Base-by-base conservation (phyloP, 306 rosid species). In the Cicer yamashitae region DNA sequence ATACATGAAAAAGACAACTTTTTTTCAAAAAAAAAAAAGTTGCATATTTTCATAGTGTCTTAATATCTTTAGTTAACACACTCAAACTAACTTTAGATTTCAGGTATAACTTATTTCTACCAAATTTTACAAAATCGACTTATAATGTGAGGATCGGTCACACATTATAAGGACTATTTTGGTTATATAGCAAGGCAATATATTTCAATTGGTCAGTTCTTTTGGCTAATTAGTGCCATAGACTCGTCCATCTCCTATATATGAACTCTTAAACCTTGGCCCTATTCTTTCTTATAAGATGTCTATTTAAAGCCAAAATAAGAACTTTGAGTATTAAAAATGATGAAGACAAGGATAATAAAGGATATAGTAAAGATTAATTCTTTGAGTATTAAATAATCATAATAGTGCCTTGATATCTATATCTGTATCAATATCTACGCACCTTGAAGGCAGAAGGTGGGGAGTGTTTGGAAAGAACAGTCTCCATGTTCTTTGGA, bases 361-460 rank as follows among this genome's bases (percentile, higher is more conserved):
- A 71, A 25, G n/a, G 14, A 17, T 22, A 9, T 15, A 34, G 38
- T 44, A 53, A 53, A 30, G 46, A 34, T n/a, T 51, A 65, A 22
- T 46, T 67, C 7, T 9, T 67, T 7, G 10, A 22, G 45, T 39
- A 46, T 65, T 40, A 56, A 43, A 10, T 40, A 56, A 43, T 13
- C 3, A 66, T 20, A 17, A 0, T 17, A 50, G 17, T 57, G 14
- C 15, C 7, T n/a, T n/a, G 8, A 1, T 7, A 6, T 53, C 0
- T 53, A 8, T 15, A 53, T 53, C 30, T 52, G 2, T 64, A 8
- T 71, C 50, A 56, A 65, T 71, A 57, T 67, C 76, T 37, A 78
- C 65, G 69, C 78, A 82, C 86, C 83, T 82, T 82, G 74, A 82
- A 77, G 15, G 17, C 83, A 9, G 8, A 70, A 18, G 83, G 83